phyloP scores from a whole-genome alignment of 2,329 filamentous ascomycete species.

The Gaeumannomyces sp. region DNA sequence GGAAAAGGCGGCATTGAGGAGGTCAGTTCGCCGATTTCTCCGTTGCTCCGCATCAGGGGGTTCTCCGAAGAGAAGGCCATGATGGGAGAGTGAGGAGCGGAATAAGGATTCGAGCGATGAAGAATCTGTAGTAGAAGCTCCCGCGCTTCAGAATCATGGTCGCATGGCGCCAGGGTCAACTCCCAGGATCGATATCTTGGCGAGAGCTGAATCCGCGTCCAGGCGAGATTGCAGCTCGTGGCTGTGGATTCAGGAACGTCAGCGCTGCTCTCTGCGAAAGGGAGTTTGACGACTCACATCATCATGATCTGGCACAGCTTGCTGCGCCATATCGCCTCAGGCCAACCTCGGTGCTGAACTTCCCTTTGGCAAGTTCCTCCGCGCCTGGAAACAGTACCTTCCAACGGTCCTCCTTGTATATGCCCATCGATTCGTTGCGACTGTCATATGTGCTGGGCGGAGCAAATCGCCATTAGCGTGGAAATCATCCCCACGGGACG shows the following conservation, averaged over 20 bases:
- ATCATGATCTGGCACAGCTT: constrained; percentile 28
- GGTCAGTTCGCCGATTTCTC: constrained; percentile 24
- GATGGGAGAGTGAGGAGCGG: constrained; percentile 12
- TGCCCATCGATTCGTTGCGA: constrained; percentile 15
- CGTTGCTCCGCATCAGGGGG: constrained; percentile 19
- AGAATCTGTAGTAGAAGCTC: constrained; percentile 15
- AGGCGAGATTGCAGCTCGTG: constrained; percentile 25
- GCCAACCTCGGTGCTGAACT: constrained; percentile 20
- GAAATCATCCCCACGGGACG: background rate
- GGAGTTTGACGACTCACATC: constrained; percentile 18
- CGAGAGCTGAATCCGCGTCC: constrained; percentile 20
- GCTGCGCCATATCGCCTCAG: constrained; percentile 26
- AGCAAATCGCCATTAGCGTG: no score
- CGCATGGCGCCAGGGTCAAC: constrained; percentile 29
- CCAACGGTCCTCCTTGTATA: constrained; percentile 19
- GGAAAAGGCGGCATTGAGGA: constrained; percentile 22
- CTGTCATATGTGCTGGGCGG: constrained; percentile 14
- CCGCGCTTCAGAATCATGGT: constrained; percentile 19
- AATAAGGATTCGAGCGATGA: constrained; percentile 16
- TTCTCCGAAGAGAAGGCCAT: constrained; percentile 18
- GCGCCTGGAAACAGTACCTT: constrained; percentile 19
- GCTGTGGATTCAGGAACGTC: constrained; percentile 11
- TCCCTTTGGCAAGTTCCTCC: constrained; percentile 21
- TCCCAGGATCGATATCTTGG: constrained; percentile 24
- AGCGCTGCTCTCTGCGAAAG: no score